Percentiles rank a stretch among this genome's conserved stretches.
Evolutionary conservation across 768 basidiomycete species (phyloP).

Genomic region (Nevesoporus exiguus): DNA sequence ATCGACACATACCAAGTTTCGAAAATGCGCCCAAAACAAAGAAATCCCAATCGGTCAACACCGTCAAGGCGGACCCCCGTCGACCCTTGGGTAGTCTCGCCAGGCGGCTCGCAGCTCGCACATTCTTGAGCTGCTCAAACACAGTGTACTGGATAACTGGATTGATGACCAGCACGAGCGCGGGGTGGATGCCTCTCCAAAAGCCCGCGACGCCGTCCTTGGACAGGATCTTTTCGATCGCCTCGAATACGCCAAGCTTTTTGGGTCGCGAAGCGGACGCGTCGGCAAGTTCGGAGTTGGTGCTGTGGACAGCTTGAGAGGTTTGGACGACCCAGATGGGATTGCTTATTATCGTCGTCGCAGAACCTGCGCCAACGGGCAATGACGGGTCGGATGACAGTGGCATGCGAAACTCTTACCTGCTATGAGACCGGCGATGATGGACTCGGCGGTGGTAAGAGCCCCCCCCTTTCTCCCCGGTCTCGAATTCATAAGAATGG

Average conservation of each 20-base stretch:
- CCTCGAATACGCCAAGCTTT: constrained; percentile 65
- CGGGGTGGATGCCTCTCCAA: constrained; percentile 91
- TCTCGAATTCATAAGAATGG: constrained; percentile 51
- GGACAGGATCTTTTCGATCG: constrained; percentile 62
- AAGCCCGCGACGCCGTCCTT: constrained; percentile 77
- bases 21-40: constrained; percentile 94
- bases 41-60: constrained; percentile 82
- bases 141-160: constrained; percentile 92
- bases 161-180: constrained; percentile 90
- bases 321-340: constrained; percentile 98
- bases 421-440: constrained; percentile 83
- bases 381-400: background rate
- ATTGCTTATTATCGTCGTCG: constrained; percentile 85
- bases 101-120: constrained; percentile 62
- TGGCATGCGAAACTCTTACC: constrained; percentile 40
- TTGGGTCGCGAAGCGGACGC: constrained; percentile 40
- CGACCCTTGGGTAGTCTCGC: constrained; percentile 48
- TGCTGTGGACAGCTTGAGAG: constrained; percentile 70
- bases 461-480: constrained; percentile 51
- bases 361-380: constrained; percentile 54
- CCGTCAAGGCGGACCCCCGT: constrained; percentile 40
- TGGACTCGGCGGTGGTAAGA: constrained; percentile 82
- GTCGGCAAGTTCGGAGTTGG: constrained; percentile 34
- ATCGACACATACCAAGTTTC: constrained; percentile 62
- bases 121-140: constrained; percentile 94